Base-by-base conservation (phyloP, 2,329 filamentous ascomycete genomes). In the Fusarium marasasianum region DNA sequence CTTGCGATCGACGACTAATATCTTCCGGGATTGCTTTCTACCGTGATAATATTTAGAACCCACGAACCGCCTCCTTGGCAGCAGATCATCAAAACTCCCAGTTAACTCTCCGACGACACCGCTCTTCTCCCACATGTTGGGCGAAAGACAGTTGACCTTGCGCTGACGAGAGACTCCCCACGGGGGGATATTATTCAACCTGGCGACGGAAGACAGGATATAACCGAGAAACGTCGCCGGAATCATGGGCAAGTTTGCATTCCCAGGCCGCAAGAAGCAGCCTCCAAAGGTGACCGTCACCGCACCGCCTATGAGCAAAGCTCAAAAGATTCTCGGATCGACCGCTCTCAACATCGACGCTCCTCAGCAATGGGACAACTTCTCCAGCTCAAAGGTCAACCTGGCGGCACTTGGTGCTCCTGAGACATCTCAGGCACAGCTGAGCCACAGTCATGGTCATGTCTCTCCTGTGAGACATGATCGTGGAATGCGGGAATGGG, bases 211-310 rank as follows among this genome's bases (percentile, higher is more conserved):
- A 75, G 35, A 56, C 40, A n/a, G 45, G 44, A 61, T 15, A 55
- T 35, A 53, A 24, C 47, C 24, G 54, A 61, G 51, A 55, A 48
- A 57, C 62, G 56, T 65, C 62, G 45, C 38, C 40, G 38, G 38
- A 64, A 74, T 43, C 24, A 80, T 80, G 79, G 73, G 72, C 66
- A 79, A 78, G 60, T 80, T 80, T 64, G 69, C 75, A 6, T 79
- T 80, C 35, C 67, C 73, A 31, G 64, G 77, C 55, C 77, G 77
- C 76, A 79, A 79, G 72, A 79, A 79, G 77, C 76, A 78, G 69
- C 61, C 77, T 40, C 77, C 77, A 20, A 71, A 74, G 55, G 77
- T 79, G 38, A 78, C 71, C 8, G 76, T 79, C 48, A 79, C 77
- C 41, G 77, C 74, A 38, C 77, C 77, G 35, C 65, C 66, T n/a